Percentiles rank a stretch among this genome's conserved stretches.
phyloP scores from a whole-genome alignment of 140 eudicot genomes.

The Bidens hawaiensis region DNA sequence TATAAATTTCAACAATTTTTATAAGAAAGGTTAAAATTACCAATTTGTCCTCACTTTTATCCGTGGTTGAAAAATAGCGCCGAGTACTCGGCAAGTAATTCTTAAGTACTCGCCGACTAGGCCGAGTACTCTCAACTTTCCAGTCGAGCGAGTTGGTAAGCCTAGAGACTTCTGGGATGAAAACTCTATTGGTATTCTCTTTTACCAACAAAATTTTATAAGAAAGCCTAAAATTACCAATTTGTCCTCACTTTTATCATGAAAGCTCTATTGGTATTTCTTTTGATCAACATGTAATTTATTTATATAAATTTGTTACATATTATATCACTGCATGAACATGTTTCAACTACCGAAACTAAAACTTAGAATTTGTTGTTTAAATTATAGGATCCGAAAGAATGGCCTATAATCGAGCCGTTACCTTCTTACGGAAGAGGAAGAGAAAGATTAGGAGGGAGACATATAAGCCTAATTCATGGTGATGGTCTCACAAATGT shows the following conservation, averaged over 20 bases:
- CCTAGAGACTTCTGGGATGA: no score
- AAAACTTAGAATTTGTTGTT: constrained; percentile 3
- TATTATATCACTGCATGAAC: neutral
- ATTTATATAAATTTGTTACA: neutral
- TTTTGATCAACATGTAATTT: constrained; percentile 5
- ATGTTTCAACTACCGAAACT: neutral
- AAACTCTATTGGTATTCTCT: no score
- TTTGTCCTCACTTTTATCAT: neutral
- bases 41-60: no score
- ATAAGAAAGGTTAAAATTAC: constrained; percentile 1
- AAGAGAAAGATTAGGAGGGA: constrained; percentile 86
- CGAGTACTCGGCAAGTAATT: no score
- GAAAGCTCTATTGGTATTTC: neutral
- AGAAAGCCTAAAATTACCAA: neutral
- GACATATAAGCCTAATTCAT: constrained; percentile 91
- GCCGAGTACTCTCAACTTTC: no score
- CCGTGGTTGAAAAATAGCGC: no score
- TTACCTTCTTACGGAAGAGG: constrained; percentile 99
- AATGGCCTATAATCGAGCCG: constrained; percentile 90
- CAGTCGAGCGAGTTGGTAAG: no score
- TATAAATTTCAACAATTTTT: constrained; percentile 8
- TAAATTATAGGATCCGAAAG: constrained; percentile 59
- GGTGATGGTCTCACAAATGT: constrained; percentile 77
- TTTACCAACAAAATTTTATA: neutral
- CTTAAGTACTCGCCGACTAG: no score